Base-by-base conservation (phyloP, 768 basidiomycete species). In the Rhizopogon vesiculosus region DNA sequence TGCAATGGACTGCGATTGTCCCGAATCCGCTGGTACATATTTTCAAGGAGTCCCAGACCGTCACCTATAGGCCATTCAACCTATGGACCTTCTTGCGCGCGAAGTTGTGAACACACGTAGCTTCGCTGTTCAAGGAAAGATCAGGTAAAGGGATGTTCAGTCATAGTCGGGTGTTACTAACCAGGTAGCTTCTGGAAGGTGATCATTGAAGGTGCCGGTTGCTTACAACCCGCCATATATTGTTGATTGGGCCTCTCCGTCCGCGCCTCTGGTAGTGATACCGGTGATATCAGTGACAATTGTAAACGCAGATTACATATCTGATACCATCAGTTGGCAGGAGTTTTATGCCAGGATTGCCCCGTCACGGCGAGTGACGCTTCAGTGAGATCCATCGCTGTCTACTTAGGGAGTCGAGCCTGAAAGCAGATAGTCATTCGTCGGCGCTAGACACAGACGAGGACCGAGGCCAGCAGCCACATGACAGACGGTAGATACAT, bases 181-280 rank as follows among this genome's bases (percentile, higher is more conserved):
- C 55, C 55, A 56, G 12, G 55, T 56, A 12, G 55, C 54, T 3
- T 33, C 8, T 56, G 54, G 54, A 56, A 56, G 38, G 13, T 22
- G 6, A 41, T 25, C 16, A 28, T 8, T 9, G 46, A 22, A 25
- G 25, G 25, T 5, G 25, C 25, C 25, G 2, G 19, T 33, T 22
- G 8, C 33, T 48, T 15, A 25, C 25, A 25, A 25, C 25, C 25
- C 25, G 31, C 46, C 46, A 35, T 48, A 35, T 35, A 31, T 31
- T 42, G 15, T 44, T 55, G 53, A 55, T 56, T 42, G 13, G 40
- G 41, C 1, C 54, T 54, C 1, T 5, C 55, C 6, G 51, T 16
- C 15, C 55, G 53, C 4, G 55, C 53, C 9, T 56, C 55, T 56
- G 38, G 9, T 16, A 19, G 18, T 5, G 25, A 25, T 25, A 15